phyloP scores from a whole-genome alignment of 2,329 filamentous ascomycete genomes.

The Penicillium sp. region DNA sequence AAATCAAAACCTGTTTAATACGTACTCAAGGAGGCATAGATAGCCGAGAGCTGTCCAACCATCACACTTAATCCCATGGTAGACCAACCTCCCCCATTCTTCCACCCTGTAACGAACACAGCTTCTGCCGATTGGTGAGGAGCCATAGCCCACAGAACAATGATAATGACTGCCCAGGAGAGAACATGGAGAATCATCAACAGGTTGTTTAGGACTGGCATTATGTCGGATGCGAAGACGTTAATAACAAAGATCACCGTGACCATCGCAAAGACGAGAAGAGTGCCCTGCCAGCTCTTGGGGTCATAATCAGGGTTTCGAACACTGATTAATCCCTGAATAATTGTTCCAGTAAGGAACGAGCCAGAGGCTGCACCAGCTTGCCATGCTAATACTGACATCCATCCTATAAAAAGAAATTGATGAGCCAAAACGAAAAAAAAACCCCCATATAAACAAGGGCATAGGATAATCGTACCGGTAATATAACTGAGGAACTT shows the following conservation, averaged over 20 bases:
- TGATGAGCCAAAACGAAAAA: neutral
- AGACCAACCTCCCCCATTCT: slow-evolving; percentile 38
- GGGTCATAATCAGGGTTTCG: slow-evolving; percentile 26
- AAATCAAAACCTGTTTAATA: neutral
- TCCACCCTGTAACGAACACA: slow-evolving; percentile 36
- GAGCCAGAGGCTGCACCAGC: slow-evolving; percentile 49
- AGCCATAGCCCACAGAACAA: slow-evolving; percentile 32
- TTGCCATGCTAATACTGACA: slow-evolving; percentile 52
- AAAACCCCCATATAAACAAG: no score
- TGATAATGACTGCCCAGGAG: slow-evolving; percentile 33
- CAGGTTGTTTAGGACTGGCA: slow-evolving; percentile 38
- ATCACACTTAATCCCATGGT: slow-evolving; percentile 36
- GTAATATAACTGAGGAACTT: slow-evolving; percentile 56
- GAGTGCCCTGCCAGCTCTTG: slow-evolving; percentile 40
- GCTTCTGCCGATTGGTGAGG: slow-evolving; percentile 25
- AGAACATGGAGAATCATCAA: slow-evolving; percentile 39
- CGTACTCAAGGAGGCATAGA: slow-evolving; percentile 30
- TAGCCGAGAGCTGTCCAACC: slow-evolving; percentile 37
- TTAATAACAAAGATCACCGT: slow-evolving; percentile 52
- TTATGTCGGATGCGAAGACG: slow-evolving; percentile 35
- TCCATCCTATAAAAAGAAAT: slow-evolving; percentile 41
- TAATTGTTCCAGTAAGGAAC: slow-evolving; percentile 34
- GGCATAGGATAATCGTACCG: neutral
- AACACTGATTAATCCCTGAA: slow-evolving; percentile 36
- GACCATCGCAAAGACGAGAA: slow-evolving; percentile 51